Base-by-base conservation (phyloP, 495 filamentous ascomycete species). In the Collariella sp. region DNA sequence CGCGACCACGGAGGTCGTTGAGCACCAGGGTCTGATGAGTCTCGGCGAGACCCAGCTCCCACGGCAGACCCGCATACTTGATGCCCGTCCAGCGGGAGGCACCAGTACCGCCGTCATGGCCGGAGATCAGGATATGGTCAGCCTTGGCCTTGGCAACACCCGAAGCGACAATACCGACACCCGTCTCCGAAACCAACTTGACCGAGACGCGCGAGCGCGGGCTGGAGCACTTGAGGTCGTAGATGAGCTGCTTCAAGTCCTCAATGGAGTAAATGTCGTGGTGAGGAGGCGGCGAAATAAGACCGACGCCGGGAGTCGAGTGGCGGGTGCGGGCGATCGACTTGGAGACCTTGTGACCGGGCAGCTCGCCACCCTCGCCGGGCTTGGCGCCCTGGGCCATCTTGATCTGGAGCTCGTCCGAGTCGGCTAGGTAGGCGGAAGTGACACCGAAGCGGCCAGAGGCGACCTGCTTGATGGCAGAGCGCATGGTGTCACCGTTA, bases 191-290 rank as follows among this genome's bases (percentile, higher is more conserved):
- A 20, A 98, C 93, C 44, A 98, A 85, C 79, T 98, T 98, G 60
- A 98, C 93, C 9, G 93, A 98, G n/a, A 98, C 82, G 58, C 93
- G 84, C 50, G 93, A 82, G 48, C 93, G 85, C 54, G 94, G 93
- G 72, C 95, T 97, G 20, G 91, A 89, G 75, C 91, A 97, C 72
- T 98, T 98, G 42, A 97, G 79, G 71, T 98, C 93, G 69, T 98
- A 98, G 63, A 99, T 97, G 44, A 99, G 80, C 66, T 99, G 93
- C 77, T 99, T 99, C 58, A 99, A 67, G 77, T 99, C 93, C 66
- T 99, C 93, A 55, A 99, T 99, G 23, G 88, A 94, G 78, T 99
- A 99, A 61, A 99, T 99, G 66, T 99, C 93, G 79, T 99, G 93
- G 69, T 99, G 93, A 2, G 93, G 93, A 42, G 93, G 93, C 0